Percentiles rank a stretch among this genome's conserved stretches.
phyloP scores from a whole-genome alignment of 2,329 filamentous ascomycete species.

The Davidsoniella eucalypti region DNA sequence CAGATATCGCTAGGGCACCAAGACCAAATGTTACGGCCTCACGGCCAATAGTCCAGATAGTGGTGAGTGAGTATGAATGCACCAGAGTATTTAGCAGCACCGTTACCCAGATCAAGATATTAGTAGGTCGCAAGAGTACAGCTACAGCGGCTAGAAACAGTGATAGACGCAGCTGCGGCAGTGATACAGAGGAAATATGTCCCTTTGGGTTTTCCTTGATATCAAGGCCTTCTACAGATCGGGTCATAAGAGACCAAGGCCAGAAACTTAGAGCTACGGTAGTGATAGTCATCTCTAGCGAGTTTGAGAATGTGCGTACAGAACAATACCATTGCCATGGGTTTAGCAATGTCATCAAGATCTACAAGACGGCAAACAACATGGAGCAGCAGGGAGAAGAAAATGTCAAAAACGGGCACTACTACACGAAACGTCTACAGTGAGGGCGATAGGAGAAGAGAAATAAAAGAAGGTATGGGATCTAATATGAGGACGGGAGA shows the following conservation, averaged over 20 bases:
- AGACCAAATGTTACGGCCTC: constrained; percentile 50
- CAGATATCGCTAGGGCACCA: constrained; percentile 44
- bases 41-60: constrained; percentile 35
- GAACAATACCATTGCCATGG: constrained; percentile 98
- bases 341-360: constrained; percentile 55
- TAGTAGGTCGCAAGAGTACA: constrained; percentile 77
- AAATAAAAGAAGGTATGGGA: background rate
- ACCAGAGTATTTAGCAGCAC: constrained; percentile 36
- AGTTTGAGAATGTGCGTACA: constrained; percentile 86
- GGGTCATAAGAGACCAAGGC: constrained; percentile 61
- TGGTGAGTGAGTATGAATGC: constrained; percentile 19
- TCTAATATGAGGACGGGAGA: background rate
- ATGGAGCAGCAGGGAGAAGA: background rate
- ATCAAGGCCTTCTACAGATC: constrained; percentile 17
- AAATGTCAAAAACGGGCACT: constrained; percentile 4
- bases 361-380: constrained; percentile 25
- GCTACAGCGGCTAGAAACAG: constrained; percentile 65
- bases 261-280: constrained; percentile 63
- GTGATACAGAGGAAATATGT: constrained; percentile 13
- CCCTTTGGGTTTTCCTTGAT: constrained; percentile 22
- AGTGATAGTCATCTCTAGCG: constrained; percentile 77
- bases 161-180: constrained; percentile 32
- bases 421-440: constrained; percentile 2
- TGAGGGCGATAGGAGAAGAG: constrained; percentile 15
- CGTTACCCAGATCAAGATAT: constrained; percentile 66